These are phyloP conservation scores for Tylopilus cervinicoccineus DNA, from an alignment of 768 basidiomycete species.

Conservation along the genomic window DNA sequence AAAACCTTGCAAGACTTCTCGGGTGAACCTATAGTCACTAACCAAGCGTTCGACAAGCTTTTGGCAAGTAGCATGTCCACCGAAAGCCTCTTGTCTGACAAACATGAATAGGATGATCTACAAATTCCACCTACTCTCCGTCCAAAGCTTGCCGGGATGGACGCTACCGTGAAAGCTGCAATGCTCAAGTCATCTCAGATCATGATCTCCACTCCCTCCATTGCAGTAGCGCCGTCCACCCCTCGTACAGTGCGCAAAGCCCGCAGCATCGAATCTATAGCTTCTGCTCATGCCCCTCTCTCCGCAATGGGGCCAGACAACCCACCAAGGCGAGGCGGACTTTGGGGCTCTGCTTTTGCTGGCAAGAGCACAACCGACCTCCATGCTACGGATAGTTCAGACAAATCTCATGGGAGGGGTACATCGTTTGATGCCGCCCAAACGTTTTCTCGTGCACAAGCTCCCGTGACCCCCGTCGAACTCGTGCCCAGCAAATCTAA, in stretches of 20 bases:
- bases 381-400: conserved; percentile 23
- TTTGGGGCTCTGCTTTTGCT: conserved; percentile 25
- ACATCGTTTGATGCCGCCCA: conserved; percentile 54
- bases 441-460: conserved; percentile 52
- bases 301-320: conserved; percentile 36
- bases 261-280: conserved; percentile 69
- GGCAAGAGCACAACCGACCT: conserved; percentile 32
- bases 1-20: conserved; percentile 39
- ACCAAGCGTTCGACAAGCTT: conserved; percentile 76
- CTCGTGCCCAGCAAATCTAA: conserved; percentile 41
- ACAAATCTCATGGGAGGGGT: conserved; percentile 50
- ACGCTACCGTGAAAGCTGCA: conserved; percentile 81
- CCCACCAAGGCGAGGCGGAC: conserved; percentile 20
- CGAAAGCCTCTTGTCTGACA: not conserved
- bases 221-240: conserved; percentile 34
- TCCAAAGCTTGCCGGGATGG: conserved; percentile 77
- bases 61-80: conserved; percentile 47
- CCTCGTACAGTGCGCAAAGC: conserved; percentile 62
- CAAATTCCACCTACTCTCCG: conserved; percentile 80
- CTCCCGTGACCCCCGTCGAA: conserved; percentile 36
- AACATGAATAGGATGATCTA: conserved; percentile 65
- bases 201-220: conserved; percentile 41
- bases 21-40: conserved; percentile 41
- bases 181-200: conserved; percentile 86
- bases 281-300: conserved; percentile 44